Conservation (phyloP, 441 rosid genomes). For the Raphanus hybrid region DNA sequence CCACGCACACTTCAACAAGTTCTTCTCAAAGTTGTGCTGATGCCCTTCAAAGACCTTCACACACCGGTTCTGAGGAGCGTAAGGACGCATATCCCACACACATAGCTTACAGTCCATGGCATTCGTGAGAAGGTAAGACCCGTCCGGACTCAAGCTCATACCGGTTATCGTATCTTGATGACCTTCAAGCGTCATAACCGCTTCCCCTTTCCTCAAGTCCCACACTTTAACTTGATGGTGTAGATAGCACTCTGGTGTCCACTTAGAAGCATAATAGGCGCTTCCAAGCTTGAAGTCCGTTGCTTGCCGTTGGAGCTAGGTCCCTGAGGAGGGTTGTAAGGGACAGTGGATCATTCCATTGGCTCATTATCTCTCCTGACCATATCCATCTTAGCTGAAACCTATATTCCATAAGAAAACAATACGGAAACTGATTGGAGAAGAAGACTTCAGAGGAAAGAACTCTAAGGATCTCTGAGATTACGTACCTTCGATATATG, state of each 20-base stretch:
- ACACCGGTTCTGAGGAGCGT: conserved; percentile 84
- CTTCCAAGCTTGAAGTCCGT: conserved; percentile 74
- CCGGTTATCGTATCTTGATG: conserved; percentile 87
- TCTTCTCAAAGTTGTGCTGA: conserved; percentile 88
- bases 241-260: conserved; percentile 84
- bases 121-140: conserved; percentile 85
- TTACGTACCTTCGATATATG: no score
- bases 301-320: conserved; percentile 50
- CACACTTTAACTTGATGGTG: conserved; percentile 72
- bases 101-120: conserved; percentile 90
- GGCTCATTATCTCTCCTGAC: conserved; percentile 68
- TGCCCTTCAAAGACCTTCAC: conserved; percentile 88
- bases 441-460: no score
- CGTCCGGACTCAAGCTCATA: conserved; percentile 89
- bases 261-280: conserved; percentile 74
- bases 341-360: conserved; percentile 85
- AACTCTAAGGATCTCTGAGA: no score
- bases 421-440: no score
- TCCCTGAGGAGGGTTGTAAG: conserved; percentile 53
- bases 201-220: conserved; percentile 87
- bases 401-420: neutral
- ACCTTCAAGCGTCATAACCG: conserved; percentile 81
- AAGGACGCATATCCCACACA: conserved; percentile 95
- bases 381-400: conserved; percentile 58
- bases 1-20: conserved; percentile 79